Base-by-base conservation (phyloP, 805 yeast genomes). In the Candida chilensis region DNA sequence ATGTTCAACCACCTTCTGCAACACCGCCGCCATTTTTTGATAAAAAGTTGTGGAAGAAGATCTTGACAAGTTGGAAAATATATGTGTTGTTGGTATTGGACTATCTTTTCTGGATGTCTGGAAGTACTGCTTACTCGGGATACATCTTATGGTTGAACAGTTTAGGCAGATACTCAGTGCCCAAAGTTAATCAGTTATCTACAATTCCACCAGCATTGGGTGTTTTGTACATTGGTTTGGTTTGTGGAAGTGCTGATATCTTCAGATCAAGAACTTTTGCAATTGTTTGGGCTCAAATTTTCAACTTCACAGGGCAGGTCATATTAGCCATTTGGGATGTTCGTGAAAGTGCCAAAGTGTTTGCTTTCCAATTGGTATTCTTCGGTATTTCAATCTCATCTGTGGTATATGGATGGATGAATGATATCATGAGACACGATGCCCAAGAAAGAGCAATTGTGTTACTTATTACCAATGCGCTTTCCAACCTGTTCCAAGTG, bases 321-420 rank as follows among this genome's bases (percentile, higher is more conserved):
- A 37, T 60, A 16, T 42, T 60, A 31, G 64, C 67, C 5, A 57
- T 50, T 11, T 60, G 67, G 67, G 21, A 55, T 27, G 51, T 60
- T 15, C 60, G 61, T 2, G 61, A 58, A 37, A 18, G 48, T 11
- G 64, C 64, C 14, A 60, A 60, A 38, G 59, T 65, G 66, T 60
- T 60, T 46, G 67, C 64, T 4, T 60, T 52, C 45, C 54, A 61
- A 35, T 39, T 60, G 34, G 65, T 60, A 35, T 60, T 60, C 37
- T 59, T 56, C 31, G 66, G 65, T 4, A 60, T 66, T 66, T 64
- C 67, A 19, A 56, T 56, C 59, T 65, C 66, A 5, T 64, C 67
- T 0, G 64, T 57, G 4, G 40, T 58, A 20, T 60, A 60, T 42
- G 44, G 60, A 11, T 60, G 64, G 61, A 60, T 53, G 27, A 54